Evolutionary conservation across 2,329 filamentous ascomycete genomes (phyloP), one percentile per base, ranked within the genome.

Genomic region (Microdochium trichocladiopsis): DNA sequence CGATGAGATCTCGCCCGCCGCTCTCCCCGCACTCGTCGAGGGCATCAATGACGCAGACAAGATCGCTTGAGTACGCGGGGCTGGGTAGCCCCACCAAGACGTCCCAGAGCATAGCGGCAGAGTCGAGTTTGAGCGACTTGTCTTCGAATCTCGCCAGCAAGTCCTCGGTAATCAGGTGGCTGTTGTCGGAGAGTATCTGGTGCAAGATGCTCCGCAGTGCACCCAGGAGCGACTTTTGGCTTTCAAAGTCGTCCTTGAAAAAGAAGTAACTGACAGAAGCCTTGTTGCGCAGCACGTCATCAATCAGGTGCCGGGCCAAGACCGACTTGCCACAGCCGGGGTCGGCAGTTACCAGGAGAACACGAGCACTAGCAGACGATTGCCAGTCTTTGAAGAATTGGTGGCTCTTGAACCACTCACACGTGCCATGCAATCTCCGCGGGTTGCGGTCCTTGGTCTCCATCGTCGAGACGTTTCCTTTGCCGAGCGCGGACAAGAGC

Each of bases 251-350:
- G n/a, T n/a, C n/a, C 37, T 73, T 73, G 61, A 74, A 75, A 56
- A 75, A 75, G 59, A 73, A 76, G 50, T 73, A 74, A 21, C 43
- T 22, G 6, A 37, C 33, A 4, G 56, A 58, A 1, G 51, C 50
- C 1, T 47, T n/a, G 1, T 33, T 58, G 1, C 25, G 57, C 0
- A 73, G 53, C 0, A 63, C 50, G 0, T 57, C 16, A 23, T 75
- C 69, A 0, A 69, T 58, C 1, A 75, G 53, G 31, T 65, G 61
- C 52, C 58, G 70, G 12, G 67, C 61, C 1, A 75, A 55, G 8
- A 75, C 72, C 0, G 73, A 74, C 55, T 75, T 75, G 9, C 72
- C 72, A 43, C 69, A 73, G 0, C 72, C 72, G 2, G 72, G 72
- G 50, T 73, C 66, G 8, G 71, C 72, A 24, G 72, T 72, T 54